Conservation (phyloP, 176 grass and related monocot genomes). For the Musa acuminata region DNA sequence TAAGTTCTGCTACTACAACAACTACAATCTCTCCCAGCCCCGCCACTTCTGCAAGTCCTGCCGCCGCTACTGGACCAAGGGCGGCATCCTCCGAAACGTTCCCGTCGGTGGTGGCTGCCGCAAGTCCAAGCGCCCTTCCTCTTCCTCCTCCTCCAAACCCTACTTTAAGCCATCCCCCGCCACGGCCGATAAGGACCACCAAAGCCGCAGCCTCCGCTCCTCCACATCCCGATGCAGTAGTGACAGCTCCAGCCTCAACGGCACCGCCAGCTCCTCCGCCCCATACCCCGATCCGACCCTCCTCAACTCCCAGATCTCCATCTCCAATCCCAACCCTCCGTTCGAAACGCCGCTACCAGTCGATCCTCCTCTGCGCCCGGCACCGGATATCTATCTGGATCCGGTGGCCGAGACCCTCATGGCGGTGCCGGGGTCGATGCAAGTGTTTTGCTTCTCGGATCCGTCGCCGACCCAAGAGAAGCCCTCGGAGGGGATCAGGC, state of each 20-base stretch:
- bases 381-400: conserved; percentile 4
- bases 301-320: neutral
- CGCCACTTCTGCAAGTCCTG: conserved; percentile 42
- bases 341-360: neutral
- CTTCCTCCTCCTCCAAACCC: neutral
- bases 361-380: neutral
- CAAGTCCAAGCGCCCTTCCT: conserved; percentile 13
- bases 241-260: conserved; percentile 16
- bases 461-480: neutral
- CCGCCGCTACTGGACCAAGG: conserved; percentile 45
- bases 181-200: neutral
- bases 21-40: conserved; percentile 43
- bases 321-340: neutral
- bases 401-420: neutral
- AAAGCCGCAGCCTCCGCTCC: neutral
- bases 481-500: neutral
- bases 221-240: conserved; percentile 5
- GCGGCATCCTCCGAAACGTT: conserved; percentile 37
- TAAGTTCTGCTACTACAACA: conserved; percentile 48
- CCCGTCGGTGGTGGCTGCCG: conserved; percentile 39
- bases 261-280: neutral
- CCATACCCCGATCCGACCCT: neutral
- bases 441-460: conserved; percentile 20
- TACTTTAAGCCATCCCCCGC: conserved; percentile 11
- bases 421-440: neutral